Evolutionary conservation across 2,329 filamentous ascomycete species (phyloP).

Genomic region (Colletotrichum siamense): DNA sequence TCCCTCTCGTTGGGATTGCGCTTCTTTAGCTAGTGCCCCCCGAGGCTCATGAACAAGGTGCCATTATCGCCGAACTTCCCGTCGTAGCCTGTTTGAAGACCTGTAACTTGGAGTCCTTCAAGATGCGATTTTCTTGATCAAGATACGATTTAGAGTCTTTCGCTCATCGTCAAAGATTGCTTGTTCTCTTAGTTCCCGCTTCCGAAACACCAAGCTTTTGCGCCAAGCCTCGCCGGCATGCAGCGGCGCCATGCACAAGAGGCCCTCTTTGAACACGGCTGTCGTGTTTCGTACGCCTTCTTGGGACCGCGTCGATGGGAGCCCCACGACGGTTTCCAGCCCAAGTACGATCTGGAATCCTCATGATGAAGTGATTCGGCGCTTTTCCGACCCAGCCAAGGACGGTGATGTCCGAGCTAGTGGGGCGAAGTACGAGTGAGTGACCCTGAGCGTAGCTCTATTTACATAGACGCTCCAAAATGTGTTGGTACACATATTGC

Average conservation of each 20-base stretch:
- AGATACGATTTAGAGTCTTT: background rate
- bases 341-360: constrained; percentile 5
- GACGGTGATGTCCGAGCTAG: background rate
- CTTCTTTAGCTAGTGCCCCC: background rate
- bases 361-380: constrained; percentile 23
- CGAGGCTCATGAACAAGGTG: background rate
- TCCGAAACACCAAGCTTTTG: background rate
- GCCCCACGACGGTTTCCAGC: constrained; percentile 2
- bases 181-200: background rate
- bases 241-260: constrained; percentile 7
- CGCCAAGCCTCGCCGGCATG: constrained; percentile 16
- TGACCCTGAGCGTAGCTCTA: background rate
- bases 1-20: background rate
- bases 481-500: background rate
- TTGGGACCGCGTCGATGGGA: constrained; percentile 6
- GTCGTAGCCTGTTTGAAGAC: background rate
- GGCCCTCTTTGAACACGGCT: background rate
- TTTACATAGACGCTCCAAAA: background rate
- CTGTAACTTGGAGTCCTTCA: background rate
- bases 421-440: background rate
- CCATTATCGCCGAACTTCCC: background rate
- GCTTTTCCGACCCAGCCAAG: constrained; percentile 27
- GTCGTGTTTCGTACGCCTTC: constrained; percentile 15
- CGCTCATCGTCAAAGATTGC: too few species aligned
- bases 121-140: background rate